Evolutionary conservation across 768 basidiomycete species (phyloP).

Genomic region (Naganishia onofrii): DNA sequence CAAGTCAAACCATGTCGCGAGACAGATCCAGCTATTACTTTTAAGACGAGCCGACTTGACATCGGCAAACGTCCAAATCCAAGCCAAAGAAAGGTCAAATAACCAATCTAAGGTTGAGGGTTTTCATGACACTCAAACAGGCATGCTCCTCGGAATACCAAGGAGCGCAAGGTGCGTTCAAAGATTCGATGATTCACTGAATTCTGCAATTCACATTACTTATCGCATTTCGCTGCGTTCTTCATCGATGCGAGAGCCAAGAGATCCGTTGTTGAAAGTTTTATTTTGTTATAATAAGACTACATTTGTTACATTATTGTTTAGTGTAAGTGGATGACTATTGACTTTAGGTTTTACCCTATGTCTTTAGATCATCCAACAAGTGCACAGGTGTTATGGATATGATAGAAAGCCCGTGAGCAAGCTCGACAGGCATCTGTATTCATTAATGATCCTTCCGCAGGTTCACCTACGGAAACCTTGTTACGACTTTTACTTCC

Average conservation of each 20-base stretch:
- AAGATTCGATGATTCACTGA: constrained; percentile 80
- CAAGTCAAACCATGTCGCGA: constrained; percentile 19
- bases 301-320: constrained; percentile 41
- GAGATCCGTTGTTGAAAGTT: constrained; percentile 67
- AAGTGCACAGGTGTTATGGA: constrained; percentile 58
- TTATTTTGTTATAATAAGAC: constrained; percentile 47
- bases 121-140: constrained; percentile 12
- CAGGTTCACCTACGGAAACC: constrained; percentile 80
- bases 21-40: constrained; percentile 19
- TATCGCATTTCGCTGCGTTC: constrained; percentile 76
- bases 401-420: constrained; percentile 51
- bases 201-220: constrained; percentile 80
- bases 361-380: constrained; percentile 30
- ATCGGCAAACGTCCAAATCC: constrained; percentile 10
- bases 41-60: constrained; percentile 7
- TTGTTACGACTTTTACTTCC: constrained; percentile 81
- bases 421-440: constrained; percentile 34
- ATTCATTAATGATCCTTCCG: constrained; percentile 66
- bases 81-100: constrained; percentile 6
- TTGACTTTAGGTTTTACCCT: too few species aligned
- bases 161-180: constrained; percentile 75
- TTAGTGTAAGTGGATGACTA: constrained; percentile 30
- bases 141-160: constrained; percentile 63
- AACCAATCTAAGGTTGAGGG: constrained; percentile 9
- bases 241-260: constrained; percentile 78